Evolutionary conservation across 2,329 filamentous ascomycete species (phyloP), one percentile per base, ranked within the genome.

Genomic region (Colletotrichum liriopes): DNA sequence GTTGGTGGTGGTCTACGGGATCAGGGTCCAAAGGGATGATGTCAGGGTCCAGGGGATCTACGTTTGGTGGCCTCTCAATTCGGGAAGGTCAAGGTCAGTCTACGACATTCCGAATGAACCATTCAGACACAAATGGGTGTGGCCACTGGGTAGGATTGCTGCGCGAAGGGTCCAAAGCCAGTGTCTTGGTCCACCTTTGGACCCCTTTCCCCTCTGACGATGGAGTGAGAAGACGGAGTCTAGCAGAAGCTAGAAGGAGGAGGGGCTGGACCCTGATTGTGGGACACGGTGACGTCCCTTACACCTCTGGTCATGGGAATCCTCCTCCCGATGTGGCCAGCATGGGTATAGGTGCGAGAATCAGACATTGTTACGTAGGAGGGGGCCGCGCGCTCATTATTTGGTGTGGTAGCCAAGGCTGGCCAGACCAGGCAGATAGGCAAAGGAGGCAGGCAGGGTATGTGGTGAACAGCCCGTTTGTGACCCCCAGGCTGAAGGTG

Each of bases 141-240:
- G 56, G 35, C 56, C 55, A 20, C 14, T 14, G 64, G 37, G 59
- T 16, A 26, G 49, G 58, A 64, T 35, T 32, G 59, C 69, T 69
- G 65, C 66, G 65, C 54, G 39, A 65, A 72, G 70, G 70, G 70
- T 72, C 70, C 32, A 64, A 60, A 72, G 60, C 70, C 65, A 43
- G 70, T 60, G 45, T 56, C 65, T 59, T 63, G 37, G 70, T 55
- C 70, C 39, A 59, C 52, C 43, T 62, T 37, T 47, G 49, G 39
- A 20, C 20, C 62, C 62, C 23, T 32, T 29, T 14, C 6, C 9
- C 43, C 58, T 58, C 58, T 69, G 69, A 60, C 58, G 65, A 64
- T 18, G n/a, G 37, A 69, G 32, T 45, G 51, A 59, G n/a, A 55
- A 45, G 41, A 35, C n/a, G n/a, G n/a, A 49, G 32, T 45, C 18